Conservation (phyloP, 805 yeast species). For the Suhomyces kilbournensis region DNA sequence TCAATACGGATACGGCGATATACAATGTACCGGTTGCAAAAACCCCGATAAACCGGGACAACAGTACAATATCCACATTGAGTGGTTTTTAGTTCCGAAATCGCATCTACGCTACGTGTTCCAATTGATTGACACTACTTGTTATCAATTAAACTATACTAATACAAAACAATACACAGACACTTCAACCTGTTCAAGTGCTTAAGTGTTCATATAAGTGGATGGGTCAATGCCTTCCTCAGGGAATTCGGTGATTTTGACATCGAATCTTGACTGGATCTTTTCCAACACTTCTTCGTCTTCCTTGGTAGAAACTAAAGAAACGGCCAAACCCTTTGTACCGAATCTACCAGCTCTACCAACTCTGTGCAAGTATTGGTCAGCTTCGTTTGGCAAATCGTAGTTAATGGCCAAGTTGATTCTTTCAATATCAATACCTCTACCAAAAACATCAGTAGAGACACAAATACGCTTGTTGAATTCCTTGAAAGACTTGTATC, state of each 20-base stretch:
- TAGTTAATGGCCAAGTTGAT: slow-evolving; percentile 97
- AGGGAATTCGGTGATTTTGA: slow-evolving; percentile 91
- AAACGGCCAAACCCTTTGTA: slow-evolving; percentile 95
- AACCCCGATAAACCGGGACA: neutral
- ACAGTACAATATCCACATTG: slow-evolving; percentile 43
- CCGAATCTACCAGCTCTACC: slow-evolving; percentile 99
- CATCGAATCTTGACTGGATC: slow-evolving; percentile 97
- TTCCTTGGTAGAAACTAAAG: slow-evolving; percentile 79
- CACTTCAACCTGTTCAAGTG: slow-evolving; percentile 39
- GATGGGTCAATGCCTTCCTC: slow-evolving; percentile 98
- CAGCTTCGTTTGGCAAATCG: slow-evolving; percentile 94
- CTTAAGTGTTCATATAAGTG: slow-evolving; percentile 81
- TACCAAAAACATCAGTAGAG: slow-evolving; percentile 96
- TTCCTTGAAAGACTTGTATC: slow-evolving; percentile 94
- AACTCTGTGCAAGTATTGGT: slow-evolving; percentile 97
- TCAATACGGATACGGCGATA: slow-evolving; percentile 46
- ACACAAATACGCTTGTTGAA: slow-evolving; percentile 98
- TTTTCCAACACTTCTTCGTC: slow-evolving; percentile 88
- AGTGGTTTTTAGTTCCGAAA: slow-evolving; percentile 57
- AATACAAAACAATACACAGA: slow-evolving; percentile 1
- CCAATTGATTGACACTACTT: slow-evolving; percentile 27
- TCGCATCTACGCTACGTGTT: slow-evolving; percentile 31
- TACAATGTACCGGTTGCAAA: slow-evolving; percentile 48
- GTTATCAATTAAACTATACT: neutral
- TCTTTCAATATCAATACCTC: slow-evolving; percentile 99